Base-by-base conservation (phyloP, 2,329 filamentous ascomycete genomes). In the Westerdykella sp. region DNA sequence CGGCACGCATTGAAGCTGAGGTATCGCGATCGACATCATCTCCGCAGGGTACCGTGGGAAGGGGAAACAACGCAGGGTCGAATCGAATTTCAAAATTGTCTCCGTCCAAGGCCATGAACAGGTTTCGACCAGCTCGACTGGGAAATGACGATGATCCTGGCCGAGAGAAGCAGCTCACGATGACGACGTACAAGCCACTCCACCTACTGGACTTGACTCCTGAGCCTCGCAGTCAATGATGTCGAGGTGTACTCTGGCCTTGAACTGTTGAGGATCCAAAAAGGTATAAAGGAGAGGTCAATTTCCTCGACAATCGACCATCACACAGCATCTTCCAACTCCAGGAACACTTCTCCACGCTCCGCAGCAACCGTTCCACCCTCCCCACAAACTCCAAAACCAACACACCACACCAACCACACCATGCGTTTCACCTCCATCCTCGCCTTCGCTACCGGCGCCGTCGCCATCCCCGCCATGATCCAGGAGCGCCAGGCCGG, bases 381-480 rank as follows among this genome's bases (percentile, higher is more conserved):
- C 34, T 39, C 31, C 44, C 41, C 48, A 41, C 39, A 44, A 25
- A 48, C 34, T n/a, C 38, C 15, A 14, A 30, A 39, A 37, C 22
- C 39, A 49, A 40, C 18, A 37, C 34, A 39, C 39, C 16, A 34
- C 42, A 41, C 31, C 39, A 46, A 38, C 39, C 31, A 41, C 58
- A 66, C 51, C 22, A 67, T 66, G 63, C 60, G 55, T 37, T 66
- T 61, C 62, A 46, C 60, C 54, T 50, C 55, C 54, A 50, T 63
- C 44, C 48, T 66, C 42, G 57, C 58, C 36, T 56, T 65, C 43
- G 59, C 57, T 32, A 46, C 49, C 40, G 48, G 56, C 39, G 59
- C 61, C 18, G 50, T 60, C 42, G 56, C 62, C 37, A 57, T 61
- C 36, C 56, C 63, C 44, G 32, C 32, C 32, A 47, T 60, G 34